Percentiles rank a stretch among this genome's conserved stretches.
phyloP scores from a whole-genome alignment of 176 grass and related monocot species.

The Hordeum vulgare region DNA sequence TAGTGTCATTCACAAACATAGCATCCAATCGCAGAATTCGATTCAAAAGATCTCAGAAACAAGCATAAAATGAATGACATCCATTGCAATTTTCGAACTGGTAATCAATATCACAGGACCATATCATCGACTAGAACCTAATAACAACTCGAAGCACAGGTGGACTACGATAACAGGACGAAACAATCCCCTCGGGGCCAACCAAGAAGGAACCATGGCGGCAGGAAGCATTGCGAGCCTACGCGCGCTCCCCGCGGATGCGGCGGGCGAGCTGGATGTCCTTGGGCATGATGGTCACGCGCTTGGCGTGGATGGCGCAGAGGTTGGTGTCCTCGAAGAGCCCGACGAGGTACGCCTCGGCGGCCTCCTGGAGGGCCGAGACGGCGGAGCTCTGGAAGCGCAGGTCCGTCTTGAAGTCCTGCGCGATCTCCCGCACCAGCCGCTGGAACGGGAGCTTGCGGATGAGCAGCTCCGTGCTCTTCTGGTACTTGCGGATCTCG shows the following conservation, averaged over 20 bases:
- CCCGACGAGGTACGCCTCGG: constrained; percentile 60
- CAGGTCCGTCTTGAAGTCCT: constrained; percentile 64
- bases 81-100: background rate
- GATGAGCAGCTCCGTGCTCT: constrained; percentile 75
- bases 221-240: background rate
- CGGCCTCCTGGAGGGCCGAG: constrained; percentile 48
- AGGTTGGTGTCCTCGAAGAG: constrained; percentile 78
- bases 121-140: background rate
- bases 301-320: constrained; percentile 74
- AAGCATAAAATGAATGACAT: background rate
- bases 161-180: too few species aligned
- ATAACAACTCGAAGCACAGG: background rate
- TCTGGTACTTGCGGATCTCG: constrained; percentile 78
- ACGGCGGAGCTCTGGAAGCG: constrained; percentile 59
- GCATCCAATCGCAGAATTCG: background rate
- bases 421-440: constrained; percentile 45
- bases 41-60: background rate
- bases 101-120: background rate
- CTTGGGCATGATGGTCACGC: constrained; percentile 77
- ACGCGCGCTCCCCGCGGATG: constrained; percentile 56
- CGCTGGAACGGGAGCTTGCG: constrained; percentile 71
- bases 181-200: background rate
- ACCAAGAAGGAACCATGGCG: background rate
- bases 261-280: constrained; percentile 58
- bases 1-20: background rate